These are phyloP conservation scores for Suillus subaureus DNA, from an alignment of 768 basidiomycete genomes.

Conservation along the genomic window DNA sequence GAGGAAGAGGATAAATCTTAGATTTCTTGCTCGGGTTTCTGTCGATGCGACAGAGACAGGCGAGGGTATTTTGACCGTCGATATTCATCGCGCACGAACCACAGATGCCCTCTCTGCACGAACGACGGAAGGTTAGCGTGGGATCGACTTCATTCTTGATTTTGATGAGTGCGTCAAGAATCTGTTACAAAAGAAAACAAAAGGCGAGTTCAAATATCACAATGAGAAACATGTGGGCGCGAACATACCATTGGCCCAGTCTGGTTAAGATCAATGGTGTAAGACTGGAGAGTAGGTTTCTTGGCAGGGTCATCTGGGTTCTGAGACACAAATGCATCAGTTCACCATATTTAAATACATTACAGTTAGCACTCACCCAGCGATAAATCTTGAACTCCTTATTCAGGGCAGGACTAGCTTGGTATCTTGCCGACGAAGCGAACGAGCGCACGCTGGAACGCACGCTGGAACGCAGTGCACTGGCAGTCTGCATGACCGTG, in stretches of 20 bases:
- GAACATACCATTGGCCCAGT: slow-evolving; percentile 87
- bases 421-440: slow-evolving; percentile 27
- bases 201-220: background rate
- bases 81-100: slow-evolving; percentile 99
- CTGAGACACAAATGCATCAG: slow-evolving; percentile 36
- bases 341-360: background rate
- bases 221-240: background rate
- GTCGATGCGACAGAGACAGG: slow-evolving; percentile 95
- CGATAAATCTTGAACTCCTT: slow-evolving; percentile 99
- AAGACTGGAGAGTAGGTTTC: slow-evolving; percentile 90
- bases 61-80: slow-evolving; percentile 96
- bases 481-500: slow-evolving; percentile 20
- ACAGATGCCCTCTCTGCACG: slow-evolving; percentile 94
- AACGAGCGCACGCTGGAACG: slow-evolving; percentile 36
- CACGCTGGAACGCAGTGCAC: slow-evolving; percentile 14
- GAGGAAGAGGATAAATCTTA: slow-evolving; percentile 97
- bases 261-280: slow-evolving; percentile 90
- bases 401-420: slow-evolving; percentile 59
- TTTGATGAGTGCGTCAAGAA: slow-evolving; percentile 94
- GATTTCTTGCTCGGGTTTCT: slow-evolving; percentile 66
- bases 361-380: slow-evolving; percentile 58
- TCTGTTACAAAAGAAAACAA: slow-evolving; percentile 45
- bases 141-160: slow-evolving; percentile 99
- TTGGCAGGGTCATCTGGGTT: slow-evolving; percentile 93
- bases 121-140: slow-evolving; percentile 93